A percentile compares a stretch with the other conserved stretches of the same genome.
Conservation (phyloP, 2,329 filamentous ascomycete species). For the Ascochyta fabae region DNA sequence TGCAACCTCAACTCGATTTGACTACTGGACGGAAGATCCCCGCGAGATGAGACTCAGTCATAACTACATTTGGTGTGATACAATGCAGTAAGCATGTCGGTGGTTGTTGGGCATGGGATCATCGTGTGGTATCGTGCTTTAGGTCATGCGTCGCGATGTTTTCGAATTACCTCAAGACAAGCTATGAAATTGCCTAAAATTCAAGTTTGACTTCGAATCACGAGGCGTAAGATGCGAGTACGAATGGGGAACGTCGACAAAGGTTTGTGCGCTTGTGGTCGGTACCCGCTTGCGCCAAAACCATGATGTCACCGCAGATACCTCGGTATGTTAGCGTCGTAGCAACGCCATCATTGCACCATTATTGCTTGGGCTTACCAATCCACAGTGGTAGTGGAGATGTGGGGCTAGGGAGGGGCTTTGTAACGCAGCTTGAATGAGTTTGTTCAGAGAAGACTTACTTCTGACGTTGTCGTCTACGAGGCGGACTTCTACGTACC, state of each 20-base stretch:
- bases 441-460: not conserved
- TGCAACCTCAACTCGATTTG: too few relatives aligned
- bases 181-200: not conserved
- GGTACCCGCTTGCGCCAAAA: not conserved
- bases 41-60: too few relatives aligned
- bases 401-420: not conserved
- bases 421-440: not conserved
- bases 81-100: too few relatives aligned
- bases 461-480: not conserved
- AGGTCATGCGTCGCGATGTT: not conserved
- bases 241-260: not conserved
- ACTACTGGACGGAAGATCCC: too few relatives aligned
- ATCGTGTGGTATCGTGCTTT: not conserved
- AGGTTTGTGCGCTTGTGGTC: not conserved
- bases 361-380: not conserved
- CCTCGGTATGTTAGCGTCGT: not conserved
- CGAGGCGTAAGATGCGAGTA: not conserved
- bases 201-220: not conserved
- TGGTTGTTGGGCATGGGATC: too few relatives aligned
- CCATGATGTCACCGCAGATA: constrained; percentile 3
- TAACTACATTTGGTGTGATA: too few relatives aligned
- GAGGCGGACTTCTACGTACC: not conserved
- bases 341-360: constrained; percentile 1
- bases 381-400: not conserved
- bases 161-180: not conserved